A percentile compares a stretch with the other conserved stretches of the same genome.
phyloP scores from a whole-genome alignment of 2,329 filamentous ascomycete genomes.

The Raffaelea arxii region DNA sequence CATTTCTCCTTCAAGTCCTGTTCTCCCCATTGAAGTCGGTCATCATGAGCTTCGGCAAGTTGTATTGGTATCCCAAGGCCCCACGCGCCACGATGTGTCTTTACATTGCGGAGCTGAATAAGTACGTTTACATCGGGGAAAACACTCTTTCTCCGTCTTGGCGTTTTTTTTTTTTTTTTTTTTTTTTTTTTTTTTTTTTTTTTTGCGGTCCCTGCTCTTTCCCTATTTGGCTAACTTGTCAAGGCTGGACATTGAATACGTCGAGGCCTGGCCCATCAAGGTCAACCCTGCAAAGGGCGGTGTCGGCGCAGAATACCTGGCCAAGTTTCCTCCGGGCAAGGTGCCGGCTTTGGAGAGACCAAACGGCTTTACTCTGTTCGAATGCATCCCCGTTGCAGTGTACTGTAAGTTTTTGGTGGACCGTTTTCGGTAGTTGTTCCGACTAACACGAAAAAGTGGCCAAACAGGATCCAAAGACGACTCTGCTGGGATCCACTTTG shows the following conservation, averaged over 20 bases:
- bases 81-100: slow-evolving; percentile 4
- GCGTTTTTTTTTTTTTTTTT: not conserved
- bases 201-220: not conserved
- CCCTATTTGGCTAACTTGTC: not conserved
- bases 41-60: slow-evolving; percentile 2
- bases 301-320: slow-evolving; percentile 25
- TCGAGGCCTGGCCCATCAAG: slow-evolving; percentile 1
- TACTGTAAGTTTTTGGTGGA: slow-evolving; percentile 2
- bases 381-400: slow-evolving; percentile 32
- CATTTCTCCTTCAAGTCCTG: too few species aligned
- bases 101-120: not conserved
- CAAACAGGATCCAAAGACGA: slow-evolving; percentile 28
- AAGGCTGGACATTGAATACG: slow-evolving; percentile 1
- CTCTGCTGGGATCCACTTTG: slow-evolving; percentile 28
- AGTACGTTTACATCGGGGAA: not conserved
- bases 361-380: slow-evolving; percentile 35
- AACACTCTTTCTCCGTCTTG: not conserved
- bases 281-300: slow-evolving; percentile 1
- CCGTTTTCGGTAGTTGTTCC: slow-evolving; percentile 9
- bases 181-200: not conserved
- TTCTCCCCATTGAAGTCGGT: too few species aligned
- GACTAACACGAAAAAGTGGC: slow-evolving; percentile 15
- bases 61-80: slow-evolving; percentile 3
- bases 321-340: slow-evolving; percentile 43
- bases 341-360: slow-evolving; percentile 37